Percentiles rank a stretch among this genome's conserved stretches.
These are phyloP conservation scores for Candida tunisiensis DNA, from an alignment of 1,139 yeast genomes.

Conservation along the genomic window DNA sequence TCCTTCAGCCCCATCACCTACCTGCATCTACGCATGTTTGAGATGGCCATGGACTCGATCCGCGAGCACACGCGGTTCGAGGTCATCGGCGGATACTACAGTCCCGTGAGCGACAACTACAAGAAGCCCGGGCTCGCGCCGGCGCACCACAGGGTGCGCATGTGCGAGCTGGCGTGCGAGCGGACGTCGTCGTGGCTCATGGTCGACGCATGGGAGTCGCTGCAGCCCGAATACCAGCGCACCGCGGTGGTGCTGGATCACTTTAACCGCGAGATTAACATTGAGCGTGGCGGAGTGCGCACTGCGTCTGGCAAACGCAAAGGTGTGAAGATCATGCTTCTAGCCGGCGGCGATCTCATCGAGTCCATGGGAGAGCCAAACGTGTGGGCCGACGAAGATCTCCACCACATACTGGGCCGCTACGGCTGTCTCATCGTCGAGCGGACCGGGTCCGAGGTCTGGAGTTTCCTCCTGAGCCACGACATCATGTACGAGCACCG, in stretches of 20 bases:
- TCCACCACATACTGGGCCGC: constrained; percentile 87
- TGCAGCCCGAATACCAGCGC: constrained; percentile 80
- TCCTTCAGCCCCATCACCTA: constrained; percentile 93
- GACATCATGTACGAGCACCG: constrained; percentile 96
- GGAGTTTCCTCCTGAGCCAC: constrained; percentile 78
- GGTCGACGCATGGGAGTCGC: constrained; percentile 99
- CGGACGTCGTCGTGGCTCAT: constrained; percentile 93
- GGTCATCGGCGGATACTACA: constrained; percentile 90
- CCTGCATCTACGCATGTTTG: constrained; percentile 90
- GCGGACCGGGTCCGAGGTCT: constrained; percentile 90
- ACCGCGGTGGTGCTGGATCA: constrained; percentile 95
- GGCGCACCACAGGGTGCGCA: constrained; percentile 77
- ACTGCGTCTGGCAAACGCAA: constrained; percentile 57
- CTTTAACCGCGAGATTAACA: constrained; percentile 87
- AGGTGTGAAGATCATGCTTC: constrained; percentile 86
- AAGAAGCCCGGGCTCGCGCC: constrained; percentile 87
- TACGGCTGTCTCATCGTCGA: constrained; percentile 95
- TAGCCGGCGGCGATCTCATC: constrained; percentile 95
- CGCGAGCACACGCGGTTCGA: constrained; percentile 86
- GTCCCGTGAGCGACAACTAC: constrained; percentile 94
- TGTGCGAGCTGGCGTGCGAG: constrained; percentile 98
- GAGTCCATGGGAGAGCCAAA: constrained; percentile 99
- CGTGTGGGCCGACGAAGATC: constrained; percentile 95
- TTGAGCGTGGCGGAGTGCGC: constrained; percentile 73
- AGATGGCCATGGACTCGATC: constrained; percentile 94